Evolutionary conservation across 2,329 filamentous ascomycete genomes (phyloP).

Genomic region (Venturia nashicola): DNA sequence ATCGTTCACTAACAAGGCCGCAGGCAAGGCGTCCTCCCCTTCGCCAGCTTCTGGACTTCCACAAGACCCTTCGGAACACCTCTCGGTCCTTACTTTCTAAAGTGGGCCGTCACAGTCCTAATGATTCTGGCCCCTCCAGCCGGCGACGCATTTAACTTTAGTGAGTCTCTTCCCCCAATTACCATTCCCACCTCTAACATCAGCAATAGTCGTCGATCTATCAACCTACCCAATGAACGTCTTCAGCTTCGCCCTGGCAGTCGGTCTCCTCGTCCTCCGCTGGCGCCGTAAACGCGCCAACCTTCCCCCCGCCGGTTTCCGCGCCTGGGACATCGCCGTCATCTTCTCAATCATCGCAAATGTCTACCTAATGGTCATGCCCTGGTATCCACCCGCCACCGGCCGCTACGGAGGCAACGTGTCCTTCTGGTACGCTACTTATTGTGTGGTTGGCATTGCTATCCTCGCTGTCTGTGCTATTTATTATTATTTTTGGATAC

Average conservation of each 20-base stretch:
- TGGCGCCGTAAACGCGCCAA: conserved; percentile 22
- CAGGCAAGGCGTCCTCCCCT: conserved; percentile 45
- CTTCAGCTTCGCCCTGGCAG: conserved; percentile 24
- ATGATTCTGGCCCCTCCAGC: conserved; percentile 55
- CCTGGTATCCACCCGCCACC: conserved; percentile 29
- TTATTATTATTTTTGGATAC: conserved; percentile 50
- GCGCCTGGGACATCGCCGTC: conserved; percentile 22
- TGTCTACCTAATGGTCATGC: conserved; percentile 29
- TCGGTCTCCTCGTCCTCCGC: conserved; percentile 31
- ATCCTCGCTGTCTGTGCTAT: conserved; percentile 42
- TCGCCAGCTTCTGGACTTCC: conserved; percentile 56
- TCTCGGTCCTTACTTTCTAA: conserved; percentile 45
- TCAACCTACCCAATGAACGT: conserved; percentile 25
- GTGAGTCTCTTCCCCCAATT: conserved; percentile 39
- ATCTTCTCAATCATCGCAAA: conserved; percentile 28
- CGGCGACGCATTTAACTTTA: conserved; percentile 59
- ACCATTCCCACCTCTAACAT: conserved; percentile 54
- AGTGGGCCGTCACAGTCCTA: conserved; percentile 54
- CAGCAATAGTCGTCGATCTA: conserved; percentile 45
- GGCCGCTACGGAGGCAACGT: conserved; percentile 50
- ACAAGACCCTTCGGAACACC: conserved; percentile 50
- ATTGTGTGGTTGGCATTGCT: conserved; percentile 50
- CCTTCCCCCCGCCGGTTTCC: conserved; percentile 30
- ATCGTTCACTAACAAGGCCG: not conserved
- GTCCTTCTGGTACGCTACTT: conserved; percentile 63